Base-by-base conservation (phyloP, 352 stramenopile genomes). In the Peronospora belbahrii region DNA sequence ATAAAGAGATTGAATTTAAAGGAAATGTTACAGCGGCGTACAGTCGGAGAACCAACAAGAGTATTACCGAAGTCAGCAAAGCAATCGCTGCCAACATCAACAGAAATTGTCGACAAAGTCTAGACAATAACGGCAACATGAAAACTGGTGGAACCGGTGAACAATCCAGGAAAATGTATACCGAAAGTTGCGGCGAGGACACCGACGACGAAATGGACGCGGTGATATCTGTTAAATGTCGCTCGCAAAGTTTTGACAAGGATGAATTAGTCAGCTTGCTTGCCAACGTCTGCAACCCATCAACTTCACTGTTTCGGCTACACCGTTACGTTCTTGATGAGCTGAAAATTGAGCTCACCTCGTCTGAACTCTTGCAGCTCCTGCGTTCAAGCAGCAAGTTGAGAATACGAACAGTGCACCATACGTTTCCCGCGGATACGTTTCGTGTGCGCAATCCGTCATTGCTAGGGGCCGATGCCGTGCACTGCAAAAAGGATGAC, bases 261-360 rank as follows among this genome's bases (percentile, higher is more conserved):
- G 56, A 75, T n/a, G 44, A 44, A 2, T 42, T 82, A 7, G 38
- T 60, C 2, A 25, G 65, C 4, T 52, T 57, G 17, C 60, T 88
- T 1, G 44, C 65, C 0, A 9, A 15, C 2, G 42, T 69, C 10
- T 85, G 77, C 42, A 49, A 67, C 10, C 77, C 74, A 23, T 80
- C 70, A 9, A 62, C 73, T 5, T 87, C 77, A 25, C 49, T 89
- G 0, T 85, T 74, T 35, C 66, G 57, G 4, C 44, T 89, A 24
- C 70, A 85, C 28, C 72, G 72, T 5, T 78, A 72, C 41, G 63
- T 80, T 28, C 48, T 70, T 20, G 70, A 86, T 13, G 17, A 59
- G 19, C 50, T 89, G 18, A 37, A 58, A 13, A 47, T 82, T 22
- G 45, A 55, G n/a, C 42, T 83, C 6, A 59, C 72, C 0, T 69